Percentiles rank a stretch among this genome's conserved stretches.
These are phyloP conservation scores for Neolentinus lepideus DNA, from an alignment of 1,284 basidiomycete genomes.

Conservation along the genomic window DNA sequence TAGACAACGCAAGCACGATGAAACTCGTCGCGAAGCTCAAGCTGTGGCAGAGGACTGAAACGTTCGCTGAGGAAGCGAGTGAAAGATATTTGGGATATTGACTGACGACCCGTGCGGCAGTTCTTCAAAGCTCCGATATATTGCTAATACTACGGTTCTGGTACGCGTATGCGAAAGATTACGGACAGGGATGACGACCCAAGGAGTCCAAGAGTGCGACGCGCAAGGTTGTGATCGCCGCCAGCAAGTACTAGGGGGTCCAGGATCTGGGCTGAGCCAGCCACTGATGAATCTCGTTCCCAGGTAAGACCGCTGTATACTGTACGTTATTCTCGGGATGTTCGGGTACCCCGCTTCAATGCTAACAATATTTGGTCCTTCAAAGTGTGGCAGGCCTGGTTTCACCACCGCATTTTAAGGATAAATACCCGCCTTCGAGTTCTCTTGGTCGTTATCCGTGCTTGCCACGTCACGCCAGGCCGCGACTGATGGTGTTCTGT, in stretches of 20 bases:
- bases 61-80: background rate
- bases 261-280: background rate
- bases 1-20: background rate
- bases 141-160: background rate
- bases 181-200: background rate
- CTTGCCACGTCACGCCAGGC: background rate
- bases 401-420: background rate
- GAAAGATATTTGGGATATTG: background rate
- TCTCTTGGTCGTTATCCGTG: background rate
- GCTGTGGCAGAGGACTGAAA: background rate
- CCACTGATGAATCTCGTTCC: background rate
- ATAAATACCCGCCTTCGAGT: background rate
- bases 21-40: background rate
- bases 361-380: background rate
- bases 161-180: background rate
- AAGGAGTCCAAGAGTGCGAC: background rate
- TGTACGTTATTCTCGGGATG: background rate
- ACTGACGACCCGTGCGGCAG: background rate
- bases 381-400: slow-evolving; percentile 3
- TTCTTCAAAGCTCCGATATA: background rate
- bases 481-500: background rate
- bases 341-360: background rate
- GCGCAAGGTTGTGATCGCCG: background rate
- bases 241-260: background rate
- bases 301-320: slow-evolving; percentile 3